These are phyloP conservation scores for Xylaria sp. DNA, from an alignment of 2,329 filamentous ascomycete genomes.

Conservation along the genomic window DNA sequence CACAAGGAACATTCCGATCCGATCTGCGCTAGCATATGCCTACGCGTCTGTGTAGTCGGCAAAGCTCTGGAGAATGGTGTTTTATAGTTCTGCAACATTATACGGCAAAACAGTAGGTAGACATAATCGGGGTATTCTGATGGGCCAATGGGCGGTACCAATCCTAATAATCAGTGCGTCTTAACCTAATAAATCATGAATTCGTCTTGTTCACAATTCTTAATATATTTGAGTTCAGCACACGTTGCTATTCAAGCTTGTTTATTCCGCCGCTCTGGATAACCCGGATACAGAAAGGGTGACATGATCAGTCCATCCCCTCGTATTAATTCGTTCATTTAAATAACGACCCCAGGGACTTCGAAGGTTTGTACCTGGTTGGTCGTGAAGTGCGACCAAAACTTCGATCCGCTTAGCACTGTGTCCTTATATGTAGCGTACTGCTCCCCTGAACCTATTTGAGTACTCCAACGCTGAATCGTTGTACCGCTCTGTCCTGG, in stretches of 20 bases:
- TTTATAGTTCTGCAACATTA: background rate
- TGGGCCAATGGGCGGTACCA: no score
- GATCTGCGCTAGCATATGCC: conserved; percentile 29
- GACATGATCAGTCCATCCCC: background rate
- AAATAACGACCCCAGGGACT: conserved; percentile 40
- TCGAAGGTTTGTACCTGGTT: conserved; percentile 54
- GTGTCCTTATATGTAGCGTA: conserved; percentile 50
- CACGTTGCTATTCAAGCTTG: background rate
- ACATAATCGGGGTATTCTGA: background rate
- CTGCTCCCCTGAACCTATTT: conserved; percentile 51
- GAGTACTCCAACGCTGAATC: conserved; percentile 52
- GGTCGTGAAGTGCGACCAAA: conserved; percentile 51
- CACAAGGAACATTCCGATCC: conserved; percentile 25
- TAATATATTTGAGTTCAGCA: background rate
- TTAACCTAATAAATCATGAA: background rate
- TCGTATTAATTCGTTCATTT: background rate
- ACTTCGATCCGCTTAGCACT: conserved; percentile 48
- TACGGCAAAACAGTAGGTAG: background rate
- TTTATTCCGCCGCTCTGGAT: background rate
- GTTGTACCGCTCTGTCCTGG: conserved; percentile 46
- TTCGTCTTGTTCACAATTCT: background rate
- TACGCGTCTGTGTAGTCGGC: conserved; percentile 11
- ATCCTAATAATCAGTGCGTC: background rate
- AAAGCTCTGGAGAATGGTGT: background rate
- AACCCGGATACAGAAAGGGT: background rate